A percentile compares a stretch with the other conserved stretches of the same genome.
phyloP scores from a whole-genome alignment of 1,284 basidiomycete species.

The Ustilago curta region DNA sequence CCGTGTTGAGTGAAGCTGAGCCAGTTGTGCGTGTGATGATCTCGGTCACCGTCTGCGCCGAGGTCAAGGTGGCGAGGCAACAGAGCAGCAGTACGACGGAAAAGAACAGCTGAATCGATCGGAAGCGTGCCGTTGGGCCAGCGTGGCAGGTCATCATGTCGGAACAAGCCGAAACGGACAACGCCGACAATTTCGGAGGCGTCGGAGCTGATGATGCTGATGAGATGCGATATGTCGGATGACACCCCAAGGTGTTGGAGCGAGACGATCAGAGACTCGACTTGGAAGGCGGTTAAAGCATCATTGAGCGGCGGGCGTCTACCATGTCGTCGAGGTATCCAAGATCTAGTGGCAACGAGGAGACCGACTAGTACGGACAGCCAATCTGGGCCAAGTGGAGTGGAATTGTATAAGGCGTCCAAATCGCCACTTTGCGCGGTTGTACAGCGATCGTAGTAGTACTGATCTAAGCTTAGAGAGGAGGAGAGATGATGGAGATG shows the following conservation, averaged over 20 bases:
- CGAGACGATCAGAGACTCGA: background rate
- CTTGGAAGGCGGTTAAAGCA: constrained; percentile 4
- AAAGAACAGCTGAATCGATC: background rate
- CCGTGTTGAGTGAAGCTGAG: constrained; percentile 47
- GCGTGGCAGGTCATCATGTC: constrained; percentile 10
- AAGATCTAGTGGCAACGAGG: background rate
- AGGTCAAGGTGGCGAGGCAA: background rate
- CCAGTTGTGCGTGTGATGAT: constrained; percentile 36
- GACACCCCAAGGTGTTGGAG: background rate
- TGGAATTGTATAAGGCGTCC: no score
- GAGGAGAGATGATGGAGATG: no score
- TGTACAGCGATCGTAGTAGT: no score
- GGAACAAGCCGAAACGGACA: constrained; percentile 5
- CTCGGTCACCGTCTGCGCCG: constrained; percentile 38
- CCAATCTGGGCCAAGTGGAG: background rate
- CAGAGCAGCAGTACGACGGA: background rate
- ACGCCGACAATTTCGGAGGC: background rate
- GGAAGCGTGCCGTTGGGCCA: constrained; percentile 18
- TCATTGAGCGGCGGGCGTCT: background rate
- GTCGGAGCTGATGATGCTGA: background rate
- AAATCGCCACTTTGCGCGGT: no score
- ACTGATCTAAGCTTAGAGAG: no score
- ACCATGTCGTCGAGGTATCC: constrained; percentile 1
- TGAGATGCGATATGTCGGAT: background rate
- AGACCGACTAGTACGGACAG: background rate